phyloP scores from a whole-genome alignment of 169 alveolate species.

The Toxoplasma gondii region DNA sequence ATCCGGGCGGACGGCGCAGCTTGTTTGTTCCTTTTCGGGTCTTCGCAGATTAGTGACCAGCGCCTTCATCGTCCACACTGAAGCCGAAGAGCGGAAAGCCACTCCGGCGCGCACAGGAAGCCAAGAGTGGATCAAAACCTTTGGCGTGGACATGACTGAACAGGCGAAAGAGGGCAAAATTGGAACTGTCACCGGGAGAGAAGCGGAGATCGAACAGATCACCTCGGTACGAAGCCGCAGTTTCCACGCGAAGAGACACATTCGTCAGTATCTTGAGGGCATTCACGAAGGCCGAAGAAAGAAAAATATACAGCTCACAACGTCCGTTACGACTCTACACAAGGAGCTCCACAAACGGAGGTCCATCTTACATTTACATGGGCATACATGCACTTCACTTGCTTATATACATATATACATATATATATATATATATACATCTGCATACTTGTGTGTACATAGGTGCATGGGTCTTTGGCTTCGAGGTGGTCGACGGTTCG shows the following conservation, averaged over 20 bases:
- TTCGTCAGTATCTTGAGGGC: too few species aligned
- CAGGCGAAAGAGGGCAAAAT: background rate
- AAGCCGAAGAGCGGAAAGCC: background rate
- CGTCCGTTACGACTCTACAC: too few species aligned
- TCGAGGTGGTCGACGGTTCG: too few species aligned
- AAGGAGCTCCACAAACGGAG: background rate
- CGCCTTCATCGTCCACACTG: background rate
- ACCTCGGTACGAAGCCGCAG: background rate
- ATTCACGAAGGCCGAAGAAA: too few species aligned
- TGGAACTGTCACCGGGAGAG: background rate
- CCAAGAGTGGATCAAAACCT: background rate
- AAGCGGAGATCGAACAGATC: conserved; percentile 17
- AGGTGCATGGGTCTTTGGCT: too few species aligned
- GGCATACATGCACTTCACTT: background rate
- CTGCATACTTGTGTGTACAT: too few species aligned
- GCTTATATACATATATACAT: background rate
- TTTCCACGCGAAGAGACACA: background rate
- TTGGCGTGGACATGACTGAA: conserved; percentile 16
- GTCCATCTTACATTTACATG: background rate
- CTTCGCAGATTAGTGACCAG: background rate
- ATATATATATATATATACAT: background rate
- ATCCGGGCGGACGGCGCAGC: too few species aligned
- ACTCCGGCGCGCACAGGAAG: background rate
- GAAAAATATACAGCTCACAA: too few species aligned
- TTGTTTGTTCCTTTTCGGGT: background rate